Evolutionary conservation across 306 rosid genomes (phyloP).

Genomic region (Acacia acuminata): DNA sequence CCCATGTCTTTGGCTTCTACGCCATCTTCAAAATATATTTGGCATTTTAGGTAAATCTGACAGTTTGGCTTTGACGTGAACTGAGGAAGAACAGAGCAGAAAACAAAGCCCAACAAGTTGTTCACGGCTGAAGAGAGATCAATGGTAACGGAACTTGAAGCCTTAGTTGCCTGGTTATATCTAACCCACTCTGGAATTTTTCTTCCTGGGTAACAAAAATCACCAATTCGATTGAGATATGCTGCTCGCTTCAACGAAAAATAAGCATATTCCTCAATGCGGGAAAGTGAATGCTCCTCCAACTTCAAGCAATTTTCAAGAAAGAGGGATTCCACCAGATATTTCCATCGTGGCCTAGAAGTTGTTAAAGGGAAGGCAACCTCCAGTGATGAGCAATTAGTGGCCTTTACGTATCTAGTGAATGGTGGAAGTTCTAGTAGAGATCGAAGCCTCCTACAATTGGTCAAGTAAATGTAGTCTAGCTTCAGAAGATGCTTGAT

Average conservation of each 20-base stretch:
- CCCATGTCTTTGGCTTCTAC: neutral
- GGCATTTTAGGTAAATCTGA: neutral
- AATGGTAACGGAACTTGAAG: neutral
- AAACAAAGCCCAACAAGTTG: conserved; percentile 15
- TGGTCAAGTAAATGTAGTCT: too few species aligned
- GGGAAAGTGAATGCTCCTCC: too few species aligned
- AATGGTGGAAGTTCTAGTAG: too few species aligned
- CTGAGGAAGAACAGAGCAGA: conserved; percentile 23
- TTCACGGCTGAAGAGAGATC: neutral
- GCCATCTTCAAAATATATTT: neutral
- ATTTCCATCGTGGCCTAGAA: too few species aligned
- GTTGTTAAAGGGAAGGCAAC: too few species aligned
- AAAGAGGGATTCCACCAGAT: too few species aligned
- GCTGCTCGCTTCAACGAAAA: neutral
- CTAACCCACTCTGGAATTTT: conserved; percentile 9
- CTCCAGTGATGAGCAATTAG: too few species aligned
- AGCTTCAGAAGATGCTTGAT: too few species aligned
- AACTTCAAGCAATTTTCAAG: too few species aligned
- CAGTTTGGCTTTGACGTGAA: neutral
- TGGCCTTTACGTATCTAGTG: too few species aligned
- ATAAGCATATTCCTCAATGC: conserved; percentile 8
- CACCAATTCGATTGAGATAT: conserved; percentile 4
- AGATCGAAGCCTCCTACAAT: too few species aligned
- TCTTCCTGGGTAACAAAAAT: conserved; percentile 30
- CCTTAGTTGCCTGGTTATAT: neutral